Evolutionary conservation across 2,329 filamentous ascomycete genomes (phyloP), one percentile per base, ranked within the genome.

Genomic region (Dactylonectria macrodidyma): DNA sequence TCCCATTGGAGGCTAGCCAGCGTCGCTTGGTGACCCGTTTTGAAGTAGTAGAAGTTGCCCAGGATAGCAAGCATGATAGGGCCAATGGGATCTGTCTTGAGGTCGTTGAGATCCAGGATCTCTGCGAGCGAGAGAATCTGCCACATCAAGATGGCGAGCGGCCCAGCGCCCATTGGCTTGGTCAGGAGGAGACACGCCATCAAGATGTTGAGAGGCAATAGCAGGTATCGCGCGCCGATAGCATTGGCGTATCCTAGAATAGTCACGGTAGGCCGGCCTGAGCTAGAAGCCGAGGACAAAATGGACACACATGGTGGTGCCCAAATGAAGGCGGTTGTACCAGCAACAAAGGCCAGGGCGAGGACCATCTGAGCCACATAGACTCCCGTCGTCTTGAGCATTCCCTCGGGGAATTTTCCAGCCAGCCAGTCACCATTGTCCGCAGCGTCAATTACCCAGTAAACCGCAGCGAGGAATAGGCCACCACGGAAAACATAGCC

Each of bases 1-100:
- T 99, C 96, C 96, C 96, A 99, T 78, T 99, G 96, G 77, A 99
- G 95, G 72, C 91, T 93, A 73, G 91, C 89, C 26, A 97, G 88
- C 0, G 91, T 92, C 12, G 95, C 95, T 82, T 98, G 95, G 81
- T 99, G 96, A 68, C 96, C 96, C 0, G 96, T 99, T 79, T 97
- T 98, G 89, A 99, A 99, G 85, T 91, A 99, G 84, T 98, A 92
- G 81, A 95, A 97, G 76, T 93, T 94, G 67, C 95, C 96, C 1
- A 99, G 89, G n/a, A 98, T 83, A 11, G 91, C 95, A 30, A 98
- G 88, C 70, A 97, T 87, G 46, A 96, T 85, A 22, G 96, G 95
- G 0, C 95, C 95, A 74, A 98, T 92, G 7, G 94, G 87, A 51
- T 90, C 91, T 56, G 88, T 85, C 16, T 91, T 89, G 46, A 92